These are phyloP conservation scores for Mortierella sp. DNA, from an alignment of 371 early-diverging fungal species.

Conservation along the genomic window DNA sequence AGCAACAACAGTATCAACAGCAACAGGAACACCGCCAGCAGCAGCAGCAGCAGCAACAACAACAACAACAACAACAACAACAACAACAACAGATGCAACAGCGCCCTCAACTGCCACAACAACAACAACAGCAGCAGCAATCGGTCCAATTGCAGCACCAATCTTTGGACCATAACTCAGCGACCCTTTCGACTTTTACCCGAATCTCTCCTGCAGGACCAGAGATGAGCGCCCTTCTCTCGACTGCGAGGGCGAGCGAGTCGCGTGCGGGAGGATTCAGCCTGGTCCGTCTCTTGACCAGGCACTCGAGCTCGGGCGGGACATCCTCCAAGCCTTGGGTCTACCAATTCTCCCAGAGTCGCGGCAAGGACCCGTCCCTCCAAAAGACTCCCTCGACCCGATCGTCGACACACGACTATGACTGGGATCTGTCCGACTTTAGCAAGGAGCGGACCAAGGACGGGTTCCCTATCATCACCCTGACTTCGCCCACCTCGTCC, in stretches of 20 bases:
- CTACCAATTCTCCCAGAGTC: background rate
- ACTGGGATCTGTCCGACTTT: constrained; percentile 10
- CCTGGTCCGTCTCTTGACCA: constrained; percentile 30
- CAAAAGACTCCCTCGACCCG: constrained; percentile 31
- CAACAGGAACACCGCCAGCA: constrained; percentile 1
- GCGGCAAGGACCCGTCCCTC: constrained; percentile 3
- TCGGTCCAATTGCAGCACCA: constrained; percentile 9
- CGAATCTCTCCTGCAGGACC: constrained; percentile 29
- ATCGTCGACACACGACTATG: constrained; percentile 16
- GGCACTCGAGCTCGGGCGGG: constrained; percentile 1
- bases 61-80: background rate
- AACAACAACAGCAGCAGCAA: background rate
- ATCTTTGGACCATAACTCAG: constrained; percentile 17
- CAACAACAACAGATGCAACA: background rate
- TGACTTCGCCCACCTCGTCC: constrained; percentile 49
- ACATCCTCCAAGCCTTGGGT: background rate
- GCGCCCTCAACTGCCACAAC: too few species aligned
- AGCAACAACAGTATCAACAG: background rate
- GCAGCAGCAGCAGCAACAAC: background rate
- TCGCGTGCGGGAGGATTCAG: constrained; percentile 17
- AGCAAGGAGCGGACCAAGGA: constrained; percentile 23
- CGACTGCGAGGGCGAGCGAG: background rate
- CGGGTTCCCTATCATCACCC: constrained; percentile 41
- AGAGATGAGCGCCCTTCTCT: constrained; percentile 18
- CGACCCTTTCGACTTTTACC: constrained; percentile 34